Evolutionary conservation across 2,329 filamentous ascomycete species (phyloP).

Genomic region (Annulohypoxylon truncatum): DNA sequence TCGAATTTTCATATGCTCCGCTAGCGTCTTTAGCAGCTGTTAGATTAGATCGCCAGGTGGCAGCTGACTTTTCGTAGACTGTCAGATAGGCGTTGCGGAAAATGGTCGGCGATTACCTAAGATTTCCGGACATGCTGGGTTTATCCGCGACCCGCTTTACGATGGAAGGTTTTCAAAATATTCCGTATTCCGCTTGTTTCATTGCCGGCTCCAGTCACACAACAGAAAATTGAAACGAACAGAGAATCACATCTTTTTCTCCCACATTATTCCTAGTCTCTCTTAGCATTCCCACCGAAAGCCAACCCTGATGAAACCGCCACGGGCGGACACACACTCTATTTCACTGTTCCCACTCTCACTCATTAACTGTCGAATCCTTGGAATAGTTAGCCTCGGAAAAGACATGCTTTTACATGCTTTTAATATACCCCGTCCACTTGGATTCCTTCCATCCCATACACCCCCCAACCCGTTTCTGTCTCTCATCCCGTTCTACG

Average conservation of each 20-base stretch:
- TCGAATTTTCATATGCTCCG: conserved; percentile 31
- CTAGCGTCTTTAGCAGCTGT: conserved; percentile 29
- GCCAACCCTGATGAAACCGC: conserved; percentile 14
- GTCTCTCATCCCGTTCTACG: conserved; percentile 31
- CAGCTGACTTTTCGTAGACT: background rate
- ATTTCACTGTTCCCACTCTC: background rate
- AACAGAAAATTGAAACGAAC: conserved; percentile 10
- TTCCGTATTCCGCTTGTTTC: conserved; percentile 18
- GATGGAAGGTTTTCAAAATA: background rate
- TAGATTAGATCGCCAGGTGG: conserved; percentile 7
- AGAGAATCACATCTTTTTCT: background rate
- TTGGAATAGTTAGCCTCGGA: conserved; percentile 38
- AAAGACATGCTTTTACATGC: conserved; percentile 35
- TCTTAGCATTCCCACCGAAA: background rate
- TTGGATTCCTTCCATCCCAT: conserved; percentile 42
- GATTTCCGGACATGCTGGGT: background rate
- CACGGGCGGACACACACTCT: conserved; percentile 5
- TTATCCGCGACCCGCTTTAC: conserved; percentile 22
- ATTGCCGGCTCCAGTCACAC: conserved; percentile 1
- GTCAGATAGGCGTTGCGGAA: conserved; percentile 16
- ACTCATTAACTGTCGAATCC: conserved; percentile 12
- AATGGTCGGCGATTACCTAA: conserved; percentile 17
- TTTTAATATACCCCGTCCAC: conserved; percentile 46
- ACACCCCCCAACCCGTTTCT: conserved; percentile 33
- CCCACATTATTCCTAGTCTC: background rate